These are phyloP conservation scores for Psilocybe tampanensis DNA, from an alignment of 768 basidiomycete species.

Conservation along the genomic window DNA sequence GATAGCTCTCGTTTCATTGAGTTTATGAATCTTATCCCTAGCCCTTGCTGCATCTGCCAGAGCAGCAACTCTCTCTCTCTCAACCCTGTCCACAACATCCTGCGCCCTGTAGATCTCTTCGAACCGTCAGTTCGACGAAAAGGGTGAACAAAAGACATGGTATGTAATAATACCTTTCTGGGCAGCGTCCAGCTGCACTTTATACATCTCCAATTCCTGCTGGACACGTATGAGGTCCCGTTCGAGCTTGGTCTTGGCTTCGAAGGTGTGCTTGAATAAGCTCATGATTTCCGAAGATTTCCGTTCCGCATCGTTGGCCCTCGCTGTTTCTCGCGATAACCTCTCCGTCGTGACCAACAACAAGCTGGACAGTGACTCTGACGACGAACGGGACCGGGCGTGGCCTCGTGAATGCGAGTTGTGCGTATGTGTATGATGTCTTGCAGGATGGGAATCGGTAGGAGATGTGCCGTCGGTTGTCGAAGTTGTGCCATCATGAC, in stretches of 20 bases:
- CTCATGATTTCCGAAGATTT: constrained; percentile 33
- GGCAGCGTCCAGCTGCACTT: constrained; percentile 57
- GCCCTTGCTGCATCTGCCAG: constrained; percentile 48
- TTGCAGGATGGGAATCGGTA: constrained; percentile 20
- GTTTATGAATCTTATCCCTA: constrained; percentile 44
- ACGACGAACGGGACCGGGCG: constrained; percentile 12
- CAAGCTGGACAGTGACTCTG: constrained; percentile 21
- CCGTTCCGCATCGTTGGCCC: constrained; percentile 40
- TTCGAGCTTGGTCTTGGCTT: constrained; percentile 31
- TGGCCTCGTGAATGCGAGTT: constrained; percentile 5
- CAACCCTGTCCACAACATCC: constrained; percentile 48
- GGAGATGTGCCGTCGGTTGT: constrained; percentile 10
- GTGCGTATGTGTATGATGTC: constrained; percentile 4
- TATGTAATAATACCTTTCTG: constrained; percentile 42
- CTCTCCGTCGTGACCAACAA: constrained; percentile 24
- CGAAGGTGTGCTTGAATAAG: constrained; percentile 32
- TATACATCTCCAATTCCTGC: constrained; percentile 59
- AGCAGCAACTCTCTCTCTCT: constrained; percentile 49
- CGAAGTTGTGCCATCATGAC: neutral
- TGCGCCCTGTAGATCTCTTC: constrained; percentile 58
- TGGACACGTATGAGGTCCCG: constrained; percentile 31
- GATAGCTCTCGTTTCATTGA: constrained; percentile 49
- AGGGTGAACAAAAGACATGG: neutral
- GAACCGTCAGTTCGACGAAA: neutral
- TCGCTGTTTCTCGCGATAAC: constrained; percentile 35